Percentiles rank a stretch among this genome's conserved stretches.
These are phyloP conservation scores for Yarrowia osloensis DNA, from an alignment of 805 yeast species.

Conservation along the genomic window DNA sequence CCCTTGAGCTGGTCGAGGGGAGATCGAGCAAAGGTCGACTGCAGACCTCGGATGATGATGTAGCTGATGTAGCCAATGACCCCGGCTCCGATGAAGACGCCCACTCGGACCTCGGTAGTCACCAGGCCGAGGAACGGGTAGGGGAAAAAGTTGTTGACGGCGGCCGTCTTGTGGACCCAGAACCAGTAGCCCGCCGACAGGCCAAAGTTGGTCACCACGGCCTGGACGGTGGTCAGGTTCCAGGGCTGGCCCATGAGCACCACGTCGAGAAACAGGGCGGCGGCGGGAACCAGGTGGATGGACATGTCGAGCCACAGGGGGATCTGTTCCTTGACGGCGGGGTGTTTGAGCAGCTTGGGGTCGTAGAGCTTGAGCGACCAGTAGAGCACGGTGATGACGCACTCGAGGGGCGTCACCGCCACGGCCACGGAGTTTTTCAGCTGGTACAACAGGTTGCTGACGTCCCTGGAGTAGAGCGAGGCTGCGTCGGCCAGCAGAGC, in stretches of 20 bases:
- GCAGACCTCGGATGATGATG: conserved; percentile 36
- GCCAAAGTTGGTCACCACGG: conserved; percentile 33
- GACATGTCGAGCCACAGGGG: conserved; percentile 39
- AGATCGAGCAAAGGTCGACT: conserved; percentile 29
- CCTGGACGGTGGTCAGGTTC: conserved; percentile 35
- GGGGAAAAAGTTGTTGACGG: conserved; percentile 42
- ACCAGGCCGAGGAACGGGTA: conserved; percentile 42
- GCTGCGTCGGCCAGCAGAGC: conserved; percentile 35
- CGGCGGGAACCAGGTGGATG: conserved; percentile 42
- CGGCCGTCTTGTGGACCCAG: conserved; percentile 41
- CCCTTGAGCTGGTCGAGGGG: conserved; percentile 2
- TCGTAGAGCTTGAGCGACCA: conserved; percentile 41
- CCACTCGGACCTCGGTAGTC: conserved; percentile 34
- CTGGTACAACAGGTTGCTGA: conserved; percentile 30
- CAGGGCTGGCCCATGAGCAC: conserved; percentile 37
- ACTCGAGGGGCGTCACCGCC: conserved; percentile 42
- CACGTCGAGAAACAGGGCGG: conserved; percentile 38
- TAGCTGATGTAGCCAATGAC: conserved; percentile 35
- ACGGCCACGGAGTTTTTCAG: conserved; percentile 36
- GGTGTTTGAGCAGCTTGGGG: conserved; percentile 36
- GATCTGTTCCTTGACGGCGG: conserved; percentile 35
- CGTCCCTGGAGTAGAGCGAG: conserved; percentile 10
- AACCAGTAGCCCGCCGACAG: conserved; percentile 41
- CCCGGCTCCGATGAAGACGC: conserved; percentile 36
- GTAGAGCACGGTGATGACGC: conserved; percentile 41